These are phyloP conservation scores for Cichorium intybus DNA, from an alignment of 140 eudicot species.

Conservation along the genomic window DNA sequence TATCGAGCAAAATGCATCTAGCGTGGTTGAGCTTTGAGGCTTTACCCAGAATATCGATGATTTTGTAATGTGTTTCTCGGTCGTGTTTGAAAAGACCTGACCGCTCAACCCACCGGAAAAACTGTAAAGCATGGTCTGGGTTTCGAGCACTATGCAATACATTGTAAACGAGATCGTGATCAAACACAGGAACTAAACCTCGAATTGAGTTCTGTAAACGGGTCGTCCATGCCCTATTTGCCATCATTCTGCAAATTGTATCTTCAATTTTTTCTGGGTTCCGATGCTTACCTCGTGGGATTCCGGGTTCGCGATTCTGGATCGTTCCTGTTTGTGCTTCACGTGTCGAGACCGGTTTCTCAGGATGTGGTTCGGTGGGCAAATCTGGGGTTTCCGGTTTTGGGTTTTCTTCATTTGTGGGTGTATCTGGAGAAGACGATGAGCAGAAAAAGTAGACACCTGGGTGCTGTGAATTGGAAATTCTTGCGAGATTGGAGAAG, in stretches of 20 bases:
- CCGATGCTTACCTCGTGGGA: slow-evolving; percentile 49
- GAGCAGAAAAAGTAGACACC: slow-evolving; percentile 41
- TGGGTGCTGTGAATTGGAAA: slow-evolving; percentile 22
- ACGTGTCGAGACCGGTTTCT: neutral
- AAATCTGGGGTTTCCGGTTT: slow-evolving; percentile 5
- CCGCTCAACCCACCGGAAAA: slow-evolving; percentile 89
- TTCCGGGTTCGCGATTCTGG: slow-evolving; percentile 17
- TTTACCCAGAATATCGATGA: slow-evolving; percentile 73
- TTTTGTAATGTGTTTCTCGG: slow-evolving; percentile 57
- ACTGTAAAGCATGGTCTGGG: slow-evolving; percentile 83
- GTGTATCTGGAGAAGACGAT: slow-evolving; percentile 24
- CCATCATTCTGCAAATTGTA: slow-evolving; percentile 78
- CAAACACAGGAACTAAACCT: slow-evolving; percentile 65
- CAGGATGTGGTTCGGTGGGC: slow-evolving; percentile 1
- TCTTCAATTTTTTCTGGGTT: slow-evolving; percentile 69
- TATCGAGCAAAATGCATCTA: slow-evolving; percentile 77
- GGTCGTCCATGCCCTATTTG: slow-evolving; percentile 88
- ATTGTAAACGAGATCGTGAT: slow-evolving; percentile 66
- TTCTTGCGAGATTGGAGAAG: slow-evolving; percentile 37
- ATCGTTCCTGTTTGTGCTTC: slow-evolving; percentile 3
- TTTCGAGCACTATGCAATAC: slow-evolving; percentile 56
- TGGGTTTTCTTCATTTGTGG: slow-evolving; percentile 34
- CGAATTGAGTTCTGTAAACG: slow-evolving; percentile 87
- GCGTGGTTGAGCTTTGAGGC: slow-evolving; percentile 92
- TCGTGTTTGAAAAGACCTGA: slow-evolving; percentile 60